phyloP scores from a whole-genome alignment of 2,329 filamentous ascomycete species.

The Fusarium hostae region DNA sequence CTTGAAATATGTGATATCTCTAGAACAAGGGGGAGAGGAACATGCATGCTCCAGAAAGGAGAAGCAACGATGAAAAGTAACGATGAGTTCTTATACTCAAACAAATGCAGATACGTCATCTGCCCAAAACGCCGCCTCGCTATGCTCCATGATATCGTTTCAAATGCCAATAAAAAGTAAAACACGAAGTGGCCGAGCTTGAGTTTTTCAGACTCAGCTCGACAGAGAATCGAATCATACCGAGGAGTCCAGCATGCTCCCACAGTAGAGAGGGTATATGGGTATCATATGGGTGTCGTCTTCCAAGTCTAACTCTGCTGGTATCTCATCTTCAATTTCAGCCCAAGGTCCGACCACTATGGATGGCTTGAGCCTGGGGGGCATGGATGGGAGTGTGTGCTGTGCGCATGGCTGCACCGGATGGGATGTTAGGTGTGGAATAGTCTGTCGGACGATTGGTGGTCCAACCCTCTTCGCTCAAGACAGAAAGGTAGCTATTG shows the following conservation, averaged over 20 bases:
- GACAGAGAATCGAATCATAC: conserved; percentile 38
- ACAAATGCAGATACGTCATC: conserved; percentile 41
- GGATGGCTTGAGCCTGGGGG: conserved; percentile 59
- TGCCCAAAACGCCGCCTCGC: conserved; percentile 53
- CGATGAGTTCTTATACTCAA: conserved; percentile 35
- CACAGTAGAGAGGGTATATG: conserved; percentile 40
- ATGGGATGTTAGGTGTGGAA: conserved; percentile 38
- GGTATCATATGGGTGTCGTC: conserved; percentile 48
- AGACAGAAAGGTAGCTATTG: conserved; percentile 84
- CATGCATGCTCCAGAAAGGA: conserved; percentile 22
- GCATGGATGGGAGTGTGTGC: conserved; percentile 48
- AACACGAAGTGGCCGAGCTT: conserved; percentile 30
- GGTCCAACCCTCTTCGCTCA: conserved; percentile 80
- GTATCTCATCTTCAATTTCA: conserved; percentile 45
- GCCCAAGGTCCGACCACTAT: conserved; percentile 63
- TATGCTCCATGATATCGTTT: conserved; percentile 52
- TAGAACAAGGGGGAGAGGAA: conserved; percentile 16
- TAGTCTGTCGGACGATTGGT: conserved; percentile 39
- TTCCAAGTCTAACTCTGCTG: conserved; percentile 24
- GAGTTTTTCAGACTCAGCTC: conserved; percentile 25
- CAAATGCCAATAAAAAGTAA: conserved; percentile 39
- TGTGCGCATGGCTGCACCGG: conserved; percentile 45
- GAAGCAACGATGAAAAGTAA: conserved; percentile 28
- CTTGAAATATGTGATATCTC: conserved; percentile 23
- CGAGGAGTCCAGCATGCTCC: conserved; percentile 23